Evolutionary conservation across 1,139 yeast genomes (phyloP), one percentile per base, ranked within the genome.

Genomic region (Debaryomycetaceae sp.): DNA sequence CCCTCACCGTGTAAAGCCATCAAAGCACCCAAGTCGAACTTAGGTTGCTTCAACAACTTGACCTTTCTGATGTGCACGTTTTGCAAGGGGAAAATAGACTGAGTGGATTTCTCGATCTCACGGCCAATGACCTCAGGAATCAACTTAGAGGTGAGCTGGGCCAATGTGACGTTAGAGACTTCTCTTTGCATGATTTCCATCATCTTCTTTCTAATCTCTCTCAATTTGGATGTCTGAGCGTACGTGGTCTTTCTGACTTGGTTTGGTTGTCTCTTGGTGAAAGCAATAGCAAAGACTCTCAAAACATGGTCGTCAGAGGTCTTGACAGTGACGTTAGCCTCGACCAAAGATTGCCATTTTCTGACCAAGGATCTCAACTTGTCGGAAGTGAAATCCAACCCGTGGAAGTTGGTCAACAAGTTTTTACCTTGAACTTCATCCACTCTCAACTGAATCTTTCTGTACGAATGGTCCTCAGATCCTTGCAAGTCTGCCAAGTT

Each of bases 371-470:
- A 73, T 70, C 78, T 72, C 56, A 74, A 65, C 63, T 74, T 74
- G 62, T 74, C 79, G 46, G 75, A 59, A 54, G 78, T 74, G 63
- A 74, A 73, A 65, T 72, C 75, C 58, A 74, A 62, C 49, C 78
- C 79, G 63, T 74, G 78, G 73, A 74, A 74, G 72, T 74, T 74
- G 68, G 78, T 74, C 62, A 74, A 72, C 61, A 74, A 72, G 70
- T 74, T 73, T 65, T 74, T 74, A 63, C 78, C 78, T 64, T 74
- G 77, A 46, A 74, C 79, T 66, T 74, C 79, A 55, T 74, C 79
- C 49, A 73, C 78, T 72, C 78, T 73, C 68, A 74, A 73, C 66
- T 70, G 73, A 59, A 74, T 61, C 66, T 74, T 74, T 70, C 77
- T 73, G 74, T 68, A 66, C 45, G 78, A 65, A 68, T 74, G 78